Evolutionary conservation across 495 filamentous ascomycete genomes (phyloP).

Genomic region (Aspergillus nanangensis): DNA sequence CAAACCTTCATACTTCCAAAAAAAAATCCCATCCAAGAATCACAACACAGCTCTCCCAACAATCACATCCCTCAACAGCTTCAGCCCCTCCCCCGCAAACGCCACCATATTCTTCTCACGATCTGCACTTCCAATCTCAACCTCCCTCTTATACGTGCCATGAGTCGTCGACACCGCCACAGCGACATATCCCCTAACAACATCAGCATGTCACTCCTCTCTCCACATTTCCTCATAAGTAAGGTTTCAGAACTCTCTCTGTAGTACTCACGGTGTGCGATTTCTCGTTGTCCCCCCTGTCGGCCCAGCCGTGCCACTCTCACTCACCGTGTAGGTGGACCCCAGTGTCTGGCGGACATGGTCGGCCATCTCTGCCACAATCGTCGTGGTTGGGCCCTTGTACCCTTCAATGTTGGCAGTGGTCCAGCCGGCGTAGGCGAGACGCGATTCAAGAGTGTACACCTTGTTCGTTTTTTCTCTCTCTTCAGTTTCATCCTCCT

Average conservation of each 20-base stretch:
- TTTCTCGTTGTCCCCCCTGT: slow-evolving; percentile 53
- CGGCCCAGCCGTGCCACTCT: slow-evolving; percentile 61
- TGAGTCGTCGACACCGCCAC: slow-evolving; percentile 47
- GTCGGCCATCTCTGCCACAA: slow-evolving; percentile 51
- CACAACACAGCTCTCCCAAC: slow-evolving; percentile 43
- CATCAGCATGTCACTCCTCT: slow-evolving; percentile 2
- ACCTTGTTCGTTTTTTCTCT: slow-evolving; percentile 32
- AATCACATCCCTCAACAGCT: slow-evolving; percentile 52
- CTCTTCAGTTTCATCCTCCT: no score
- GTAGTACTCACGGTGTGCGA: slow-evolving; percentile 47
- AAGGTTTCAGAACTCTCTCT: neutral
- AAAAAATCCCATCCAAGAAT: no score
- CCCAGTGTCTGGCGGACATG: slow-evolving; percentile 47
- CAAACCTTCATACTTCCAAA: no score
- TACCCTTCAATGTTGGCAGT: slow-evolving; percentile 44
- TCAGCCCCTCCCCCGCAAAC: slow-evolving; percentile 55
- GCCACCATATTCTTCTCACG: slow-evolving; percentile 57
- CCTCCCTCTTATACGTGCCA: slow-evolving; percentile 47
- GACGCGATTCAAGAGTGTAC: slow-evolving; percentile 57
- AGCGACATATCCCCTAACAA: slow-evolving; percentile 52
- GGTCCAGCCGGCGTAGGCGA: slow-evolving; percentile 59
- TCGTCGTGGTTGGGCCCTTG: slow-evolving; percentile 51
- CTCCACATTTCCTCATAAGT: neutral
- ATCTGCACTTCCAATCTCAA: slow-evolving; percentile 48
- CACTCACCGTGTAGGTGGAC: slow-evolving; percentile 52